These are phyloP conservation scores for Venustampulla echinocandica DNA, from an alignment of 495 filamentous ascomycete species.

Conservation along the genomic window DNA sequence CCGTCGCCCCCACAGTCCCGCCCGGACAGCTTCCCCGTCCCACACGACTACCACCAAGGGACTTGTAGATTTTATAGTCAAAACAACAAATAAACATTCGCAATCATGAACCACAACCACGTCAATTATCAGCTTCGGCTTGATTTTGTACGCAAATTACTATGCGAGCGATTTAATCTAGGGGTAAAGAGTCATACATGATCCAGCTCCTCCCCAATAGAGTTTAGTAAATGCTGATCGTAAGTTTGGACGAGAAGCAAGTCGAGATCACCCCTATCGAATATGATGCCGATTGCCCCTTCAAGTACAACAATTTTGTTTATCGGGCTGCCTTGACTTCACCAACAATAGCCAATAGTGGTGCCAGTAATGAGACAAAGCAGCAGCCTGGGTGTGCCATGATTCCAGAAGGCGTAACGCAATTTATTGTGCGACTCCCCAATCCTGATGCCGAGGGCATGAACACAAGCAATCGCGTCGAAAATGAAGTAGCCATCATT, in stretches of 20 bases:
- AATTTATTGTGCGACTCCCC: constrained; percentile 25
- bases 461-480: constrained; percentile 20
- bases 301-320: constrained; percentile 33
- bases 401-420: constrained; percentile 18
- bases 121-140: constrained; percentile 25
- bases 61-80: too few relatives aligned
- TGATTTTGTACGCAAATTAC: constrained; percentile 21
- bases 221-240: neutral
- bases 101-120: constrained; percentile 22
- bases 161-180: constrained; percentile 11
- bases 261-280: constrained; percentile 21
- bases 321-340: constrained; percentile 22
- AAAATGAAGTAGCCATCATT: constrained; percentile 27
- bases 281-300: constrained; percentile 26
- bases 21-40: too few relatives aligned
- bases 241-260: too few relatives aligned
- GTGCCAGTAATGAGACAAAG: neutral
- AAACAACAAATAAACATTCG: too few relatives aligned
- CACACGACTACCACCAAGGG: too few relatives aligned
- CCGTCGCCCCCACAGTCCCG: too few relatives aligned
- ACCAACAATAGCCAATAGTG: too few relatives aligned
- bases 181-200: neutral
- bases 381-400: constrained; percentile 17
- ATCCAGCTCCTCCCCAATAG: neutral
- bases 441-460: constrained; percentile 26